Evolutionary conservation across 1,284 basidiomycete genomes (phyloP), one percentile per base, ranked within the genome.

Genomic region (Quambalaria eucalypti): DNA sequence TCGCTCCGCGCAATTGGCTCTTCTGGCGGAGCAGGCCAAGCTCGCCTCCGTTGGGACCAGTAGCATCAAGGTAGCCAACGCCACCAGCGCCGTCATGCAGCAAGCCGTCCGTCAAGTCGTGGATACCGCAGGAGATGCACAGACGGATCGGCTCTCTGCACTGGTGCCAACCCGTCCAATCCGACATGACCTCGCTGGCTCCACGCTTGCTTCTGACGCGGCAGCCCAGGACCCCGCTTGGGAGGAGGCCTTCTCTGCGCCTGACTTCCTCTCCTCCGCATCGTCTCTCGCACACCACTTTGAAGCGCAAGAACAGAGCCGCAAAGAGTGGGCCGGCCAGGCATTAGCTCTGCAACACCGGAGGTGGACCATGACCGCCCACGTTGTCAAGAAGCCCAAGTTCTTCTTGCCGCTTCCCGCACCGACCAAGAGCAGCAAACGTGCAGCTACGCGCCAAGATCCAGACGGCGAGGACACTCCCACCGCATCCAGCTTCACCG

Each of bases 241-340:
- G 42, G 42, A 46, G 25, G 21, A 19, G 14, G 42, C 42, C 5
- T 46, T 46, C 25, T 46, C 42, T 4, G 2, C 42, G 2, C 25
- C 42, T 14, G 42, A 26, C 42, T 46, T 46, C 25, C 42, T 46
- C 21, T 19, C 42, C 4, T 46, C 42, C 25, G 42, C 42, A 2
- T 46, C 42, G 2, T 46, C 42, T 23, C 42, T 46, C 25, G 42
- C 42, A 23, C 21, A 46, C n/a, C 12, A 23, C 16, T 46, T 46
- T 21, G 2, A 46, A 6, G 19, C 25, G 2, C 42, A 46, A 23
- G 42, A 46, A 21, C 42, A 46, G 25, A 46, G 21, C 42, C 42
- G 42, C 42, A 46, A 26, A 46, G 42, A 46, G 21, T 46, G 42
- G 42, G 42, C 42, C 25, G 42, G 42, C 12, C 42, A 46, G 42